Conservation (phyloP, 371 early-diverging fungal species). For the Syncephalastrum contaminatum region DNA sequence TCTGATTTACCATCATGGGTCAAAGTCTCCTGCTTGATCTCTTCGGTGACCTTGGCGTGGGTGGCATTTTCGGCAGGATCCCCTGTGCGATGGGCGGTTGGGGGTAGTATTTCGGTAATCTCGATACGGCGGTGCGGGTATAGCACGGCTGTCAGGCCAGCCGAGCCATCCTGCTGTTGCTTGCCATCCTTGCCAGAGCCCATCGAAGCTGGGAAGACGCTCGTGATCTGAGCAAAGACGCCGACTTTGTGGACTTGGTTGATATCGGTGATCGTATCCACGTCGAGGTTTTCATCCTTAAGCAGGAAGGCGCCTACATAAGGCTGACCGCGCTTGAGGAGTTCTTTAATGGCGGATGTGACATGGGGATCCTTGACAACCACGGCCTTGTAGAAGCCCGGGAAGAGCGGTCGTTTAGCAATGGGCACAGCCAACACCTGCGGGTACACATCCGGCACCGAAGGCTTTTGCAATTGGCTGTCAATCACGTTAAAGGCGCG, state of each 20-base stretch:
- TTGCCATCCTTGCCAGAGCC: slow-evolving; percentile 22
- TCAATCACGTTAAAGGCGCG: slow-evolving; percentile 46
- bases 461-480: slow-evolving; percentile 62
- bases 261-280: slow-evolving; percentile 75
- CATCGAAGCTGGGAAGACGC: slow-evolving; percentile 86
- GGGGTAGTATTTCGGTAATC: slow-evolving; percentile 68
- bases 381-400: slow-evolving; percentile 96
- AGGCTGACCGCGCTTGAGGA: slow-evolving; percentile 90
- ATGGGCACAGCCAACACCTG: slow-evolving; percentile 93
- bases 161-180: slow-evolving; percentile 56
- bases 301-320: slow-evolving; percentile 93
- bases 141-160: slow-evolving; percentile 88
- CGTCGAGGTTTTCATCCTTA: slow-evolving; percentile 84
- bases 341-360: slow-evolving; percentile 85
- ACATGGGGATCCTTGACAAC: slow-evolving; percentile 93
- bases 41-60: slow-evolving; percentile 7
- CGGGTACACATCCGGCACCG: slow-evolving; percentile 86
- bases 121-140: slow-evolving; percentile 93
- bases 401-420: slow-evolving; percentile 92
- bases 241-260: slow-evolving; percentile 87
- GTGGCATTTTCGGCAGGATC: slow-evolving; percentile 4
- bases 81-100: background rate
- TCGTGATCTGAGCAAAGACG: slow-evolving; percentile 97
- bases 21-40: slow-evolving; percentile 3
- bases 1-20: slow-evolving; percentile 18